A percentile compares a stretch with the other conserved stretches of the same genome.
phyloP scores from a whole-genome alignment of 768 basidiomycete species.

The Mycena venus region DNA sequence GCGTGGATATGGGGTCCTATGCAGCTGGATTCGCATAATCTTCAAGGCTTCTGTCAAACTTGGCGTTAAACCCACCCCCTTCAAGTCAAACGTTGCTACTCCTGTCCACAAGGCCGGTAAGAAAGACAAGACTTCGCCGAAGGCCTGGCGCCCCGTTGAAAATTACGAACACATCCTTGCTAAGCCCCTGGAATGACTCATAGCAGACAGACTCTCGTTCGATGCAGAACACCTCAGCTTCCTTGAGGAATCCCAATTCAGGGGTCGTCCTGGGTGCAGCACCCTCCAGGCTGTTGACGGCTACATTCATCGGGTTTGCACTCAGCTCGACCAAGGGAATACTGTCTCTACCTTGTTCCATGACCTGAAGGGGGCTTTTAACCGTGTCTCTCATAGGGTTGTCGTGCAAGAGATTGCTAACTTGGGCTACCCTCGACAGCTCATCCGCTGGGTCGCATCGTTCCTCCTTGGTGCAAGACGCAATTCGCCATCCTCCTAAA shows the following conservation, averaged over 20 bases:
- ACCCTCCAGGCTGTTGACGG: background rate
- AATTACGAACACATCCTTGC: background rate
- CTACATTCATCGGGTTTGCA: background rate
- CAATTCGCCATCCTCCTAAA: too few relatives aligned
- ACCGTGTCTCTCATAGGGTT: too few relatives aligned
- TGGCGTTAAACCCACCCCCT: too few relatives aligned
- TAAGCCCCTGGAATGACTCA: background rate
- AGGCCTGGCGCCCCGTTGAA: background rate
- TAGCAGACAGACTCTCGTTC: background rate
- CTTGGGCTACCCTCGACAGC: too few relatives aligned
- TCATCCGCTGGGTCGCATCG: too few relatives aligned
- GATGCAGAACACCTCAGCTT: background rate
- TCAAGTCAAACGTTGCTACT: background rate
- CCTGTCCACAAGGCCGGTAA: background rate
- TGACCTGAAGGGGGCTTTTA: too few relatives aligned
- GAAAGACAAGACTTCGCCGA: background rate
- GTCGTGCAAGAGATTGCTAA: too few relatives aligned
- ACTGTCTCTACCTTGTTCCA: too few relatives aligned
- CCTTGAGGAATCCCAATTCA: background rate
- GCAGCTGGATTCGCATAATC: background rate
- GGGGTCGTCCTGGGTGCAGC: background rate
- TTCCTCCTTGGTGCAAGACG: too few relatives aligned
- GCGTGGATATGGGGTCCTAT: too few relatives aligned
- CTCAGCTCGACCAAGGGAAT: background rate
- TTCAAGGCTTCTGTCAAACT: background rate